These are phyloP conservation scores for Friedmanniomyces simplex DNA, from an alignment of 495 filamentous ascomycete species.

Conservation along the genomic window DNA sequence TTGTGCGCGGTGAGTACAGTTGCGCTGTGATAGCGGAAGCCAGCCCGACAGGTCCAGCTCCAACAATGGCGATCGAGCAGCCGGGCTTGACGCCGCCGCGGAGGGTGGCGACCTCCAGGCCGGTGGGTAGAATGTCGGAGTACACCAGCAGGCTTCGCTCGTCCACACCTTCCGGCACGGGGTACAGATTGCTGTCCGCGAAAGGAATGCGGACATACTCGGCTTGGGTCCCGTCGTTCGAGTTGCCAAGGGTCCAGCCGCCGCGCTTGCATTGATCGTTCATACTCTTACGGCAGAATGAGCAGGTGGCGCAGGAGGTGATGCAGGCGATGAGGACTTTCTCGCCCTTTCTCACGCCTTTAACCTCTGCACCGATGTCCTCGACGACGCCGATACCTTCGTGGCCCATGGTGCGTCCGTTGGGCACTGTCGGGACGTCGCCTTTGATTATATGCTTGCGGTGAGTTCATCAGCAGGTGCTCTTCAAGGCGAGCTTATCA, in stretches of 20 bases:
- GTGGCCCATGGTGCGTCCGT: slow-evolving; percentile 23
- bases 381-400: slow-evolving; percentile 24
- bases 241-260: slow-evolving; percentile 38
- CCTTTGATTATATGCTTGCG: slow-evolving; percentile 32
- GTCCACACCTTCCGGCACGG: slow-evolving; percentile 32
- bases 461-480: neutral
- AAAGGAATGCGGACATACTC: slow-evolving; percentile 42
- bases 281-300: slow-evolving; percentile 31
- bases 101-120: slow-evolving; percentile 40
- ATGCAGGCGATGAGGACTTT: slow-evolving; percentile 37
- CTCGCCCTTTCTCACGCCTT: slow-evolving; percentile 28
- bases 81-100: slow-evolving; percentile 38
- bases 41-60: slow-evolving; percentile 43
- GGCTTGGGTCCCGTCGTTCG: slow-evolving; percentile 42
- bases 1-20: slow-evolving; percentile 35
- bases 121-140: slow-evolving; percentile 42
- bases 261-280: slow-evolving; percentile 33
- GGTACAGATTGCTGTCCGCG: slow-evolving; percentile 34
- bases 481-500: no score
- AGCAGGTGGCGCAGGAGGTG: slow-evolving; percentile 34
- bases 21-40: slow-evolving; percentile 38
- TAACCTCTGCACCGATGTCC: slow-evolving; percentile 21
- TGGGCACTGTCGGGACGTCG: slow-evolving; percentile 23
- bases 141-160: slow-evolving; percentile 33
- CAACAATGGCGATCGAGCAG: slow-evolving; percentile 39